phyloP scores from a whole-genome alignment of 2,329 filamentous ascomycete genomes.

The Ceratocystis variospora region DNA sequence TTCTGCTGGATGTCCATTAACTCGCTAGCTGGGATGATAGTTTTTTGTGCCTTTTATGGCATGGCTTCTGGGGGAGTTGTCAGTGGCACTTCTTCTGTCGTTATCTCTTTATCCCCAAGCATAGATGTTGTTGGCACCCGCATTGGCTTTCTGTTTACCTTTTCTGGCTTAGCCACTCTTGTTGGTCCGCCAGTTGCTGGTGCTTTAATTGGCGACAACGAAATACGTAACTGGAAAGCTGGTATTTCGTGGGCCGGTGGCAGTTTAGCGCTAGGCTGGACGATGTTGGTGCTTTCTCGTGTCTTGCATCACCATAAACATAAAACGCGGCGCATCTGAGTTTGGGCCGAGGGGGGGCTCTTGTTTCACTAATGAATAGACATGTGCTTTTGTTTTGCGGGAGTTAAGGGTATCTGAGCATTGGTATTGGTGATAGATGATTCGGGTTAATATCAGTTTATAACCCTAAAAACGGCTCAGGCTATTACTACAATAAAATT shows the following conservation, averaged over 20 bases:
- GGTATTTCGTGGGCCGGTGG: slow-evolving; percentile 26
- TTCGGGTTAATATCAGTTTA: too few relatives aligned
- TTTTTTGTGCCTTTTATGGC: slow-evolving; percentile 34
- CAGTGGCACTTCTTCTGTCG: slow-evolving; percentile 30
- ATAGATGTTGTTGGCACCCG: slow-evolving; percentile 30
- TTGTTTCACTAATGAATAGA: background rate
- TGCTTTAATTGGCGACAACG: slow-evolving; percentile 27
- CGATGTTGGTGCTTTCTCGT: slow-evolving; percentile 22
- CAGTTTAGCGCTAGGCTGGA: slow-evolving; percentile 23
- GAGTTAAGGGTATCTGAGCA: too few relatives aligned
- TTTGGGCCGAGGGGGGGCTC: background rate
- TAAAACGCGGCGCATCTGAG: background rate
- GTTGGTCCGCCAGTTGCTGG: slow-evolving; percentile 31
- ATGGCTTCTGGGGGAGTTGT: slow-evolving; percentile 35
- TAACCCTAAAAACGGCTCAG: too few relatives aligned
- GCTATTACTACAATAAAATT: too few relatives aligned
- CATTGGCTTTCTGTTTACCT: slow-evolving; percentile 32
- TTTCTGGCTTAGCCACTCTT: slow-evolving; percentile 34
- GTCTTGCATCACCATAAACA: slow-evolving; percentile 13
- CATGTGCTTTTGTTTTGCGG: background rate
- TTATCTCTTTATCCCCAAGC: slow-evolving; percentile 32
- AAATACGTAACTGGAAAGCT: slow-evolving; percentile 25
- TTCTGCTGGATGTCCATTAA: slow-evolving; percentile 32
- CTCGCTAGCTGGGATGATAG: slow-evolving; percentile 28
- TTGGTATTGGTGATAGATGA: too few relatives aligned